These are phyloP conservation scores for Phtheirospermum japonicum DNA, from an alignment of 257 asterid genomes.

Conservation along the genomic window DNA sequence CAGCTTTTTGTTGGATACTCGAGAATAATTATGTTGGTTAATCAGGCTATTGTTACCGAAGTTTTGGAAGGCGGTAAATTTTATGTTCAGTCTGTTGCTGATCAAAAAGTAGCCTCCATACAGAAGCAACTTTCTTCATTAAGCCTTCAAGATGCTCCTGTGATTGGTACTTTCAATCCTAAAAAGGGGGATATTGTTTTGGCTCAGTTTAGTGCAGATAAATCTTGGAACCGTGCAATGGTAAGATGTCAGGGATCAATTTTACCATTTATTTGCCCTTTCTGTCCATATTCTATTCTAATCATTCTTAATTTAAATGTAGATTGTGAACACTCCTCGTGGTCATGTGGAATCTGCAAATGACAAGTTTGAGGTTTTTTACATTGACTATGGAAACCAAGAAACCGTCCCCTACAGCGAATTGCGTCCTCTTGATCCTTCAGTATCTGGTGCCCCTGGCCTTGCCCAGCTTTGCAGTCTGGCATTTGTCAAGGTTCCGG, in stretches of 20 bases:
- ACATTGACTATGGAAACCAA: constrained; percentile 93
- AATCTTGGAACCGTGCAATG: constrained; percentile 99
- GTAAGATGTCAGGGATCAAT: constrained; percentile 37
- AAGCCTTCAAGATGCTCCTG: constrained; percentile 78
- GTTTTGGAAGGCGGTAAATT: constrained; percentile 90
- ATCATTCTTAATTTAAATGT: not conserved
- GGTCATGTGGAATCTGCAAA: constrained; percentile 61
- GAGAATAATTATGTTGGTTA: constrained; percentile 14
- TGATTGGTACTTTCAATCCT: constrained; percentile 83
- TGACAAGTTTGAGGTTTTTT: constrained; percentile 90
- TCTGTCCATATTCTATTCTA: no score
- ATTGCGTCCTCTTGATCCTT: constrained; percentile 71
- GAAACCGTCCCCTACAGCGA: constrained; percentile 69
- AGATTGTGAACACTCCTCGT: constrained; percentile 87
- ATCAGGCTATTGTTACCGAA: constrained; percentile 81
- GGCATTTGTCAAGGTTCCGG: constrained; percentile 79
- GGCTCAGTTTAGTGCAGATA: constrained; percentile 84
- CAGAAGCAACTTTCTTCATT: constrained; percentile 83
- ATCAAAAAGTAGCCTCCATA: constrained; percentile 75
- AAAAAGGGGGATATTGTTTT: constrained; percentile 83
- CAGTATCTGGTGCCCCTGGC: constrained; percentile 72
- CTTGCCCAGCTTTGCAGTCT: constrained; percentile 93
- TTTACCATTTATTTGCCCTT: no score
- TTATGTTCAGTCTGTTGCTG: constrained; percentile 76
- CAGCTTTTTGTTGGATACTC: constrained; percentile 1